Conservation (phyloP, 2,329 filamentous ascomycete species). For the Colletotrichum musicola region DNA sequence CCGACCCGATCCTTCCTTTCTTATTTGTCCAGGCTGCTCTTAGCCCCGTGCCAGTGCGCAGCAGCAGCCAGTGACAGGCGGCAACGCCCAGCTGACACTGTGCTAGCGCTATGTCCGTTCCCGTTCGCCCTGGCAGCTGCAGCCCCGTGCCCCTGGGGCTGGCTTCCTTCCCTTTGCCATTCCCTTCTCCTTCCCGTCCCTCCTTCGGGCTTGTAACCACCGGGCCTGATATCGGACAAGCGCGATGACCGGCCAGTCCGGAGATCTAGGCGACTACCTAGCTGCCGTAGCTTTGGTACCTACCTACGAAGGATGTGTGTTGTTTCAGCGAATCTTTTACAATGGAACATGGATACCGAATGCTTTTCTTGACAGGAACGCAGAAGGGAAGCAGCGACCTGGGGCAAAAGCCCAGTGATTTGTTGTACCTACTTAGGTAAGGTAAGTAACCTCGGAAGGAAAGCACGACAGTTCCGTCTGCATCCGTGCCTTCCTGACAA, state of each 20-base stretch:
- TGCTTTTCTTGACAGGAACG: no score
- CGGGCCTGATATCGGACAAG: background rate
- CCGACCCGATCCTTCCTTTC: background rate
- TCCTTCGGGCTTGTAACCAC: constrained; percentile 14
- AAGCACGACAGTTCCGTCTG: no score
- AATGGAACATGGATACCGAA: no score
- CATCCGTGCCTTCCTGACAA: no score
- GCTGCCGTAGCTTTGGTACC: no score
- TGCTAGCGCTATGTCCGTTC: constrained; percentile 22
- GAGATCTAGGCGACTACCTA: background rate
- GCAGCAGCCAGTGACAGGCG: constrained; percentile 19
- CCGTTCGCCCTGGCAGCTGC: background rate
- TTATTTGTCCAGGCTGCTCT: constrained; percentile 6
- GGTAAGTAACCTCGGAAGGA: background rate
- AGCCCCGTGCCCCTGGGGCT: constrained; percentile 9
- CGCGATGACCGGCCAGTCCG: constrained; percentile 2
- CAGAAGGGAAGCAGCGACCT: no score
- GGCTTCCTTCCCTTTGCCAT: no score
- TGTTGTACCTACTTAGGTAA: background rate
- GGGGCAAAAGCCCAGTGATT: no score
- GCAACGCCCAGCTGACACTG: constrained; percentile 26
- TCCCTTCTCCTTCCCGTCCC: constrained; percentile 28
- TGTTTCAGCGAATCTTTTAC: no score
- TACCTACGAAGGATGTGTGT: no score
- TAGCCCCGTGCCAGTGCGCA: constrained; percentile 17